Percentiles rank a stretch among this genome's conserved stretches.
These are phyloP conservation scores for Neonectria faginata DNA, from an alignment of 2,329 filamentous ascomycete genomes.

Conservation along the genomic window DNA sequence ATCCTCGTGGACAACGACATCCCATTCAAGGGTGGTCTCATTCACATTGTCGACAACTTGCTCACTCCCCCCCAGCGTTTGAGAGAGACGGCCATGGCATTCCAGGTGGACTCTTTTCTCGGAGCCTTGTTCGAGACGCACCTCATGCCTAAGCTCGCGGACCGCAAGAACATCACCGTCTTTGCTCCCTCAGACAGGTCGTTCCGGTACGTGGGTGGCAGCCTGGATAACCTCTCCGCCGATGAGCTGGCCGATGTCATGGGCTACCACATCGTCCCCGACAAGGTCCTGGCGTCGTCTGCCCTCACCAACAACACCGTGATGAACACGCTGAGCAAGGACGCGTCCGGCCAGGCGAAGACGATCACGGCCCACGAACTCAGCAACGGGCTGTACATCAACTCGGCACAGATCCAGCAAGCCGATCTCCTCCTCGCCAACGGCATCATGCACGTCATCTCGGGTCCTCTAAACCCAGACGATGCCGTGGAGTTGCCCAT, in stretches of 20 bases:
- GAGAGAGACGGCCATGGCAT: slow-evolving; percentile 63
- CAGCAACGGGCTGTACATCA: slow-evolving; percentile 61
- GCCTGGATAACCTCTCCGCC: slow-evolving; percentile 59
- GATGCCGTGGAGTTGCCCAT: slow-evolving; percentile 52
- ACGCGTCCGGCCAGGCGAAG: slow-evolving; percentile 55
- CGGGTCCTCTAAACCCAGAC: slow-evolving; percentile 63
- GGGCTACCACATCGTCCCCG: slow-evolving; percentile 73
- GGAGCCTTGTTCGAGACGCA: slow-evolving; percentile 49
- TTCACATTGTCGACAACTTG: slow-evolving; percentile 65
- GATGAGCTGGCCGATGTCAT: slow-evolving; percentile 65
- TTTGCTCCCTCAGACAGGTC: slow-evolving; percentile 73
- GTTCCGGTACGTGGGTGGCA: slow-evolving; percentile 67
- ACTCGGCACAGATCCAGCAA: slow-evolving; percentile 65
- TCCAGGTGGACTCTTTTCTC: slow-evolving; percentile 57
- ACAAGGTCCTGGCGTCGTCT: slow-evolving; percentile 63
- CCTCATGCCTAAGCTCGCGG: slow-evolving; percentile 56
- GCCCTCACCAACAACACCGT: slow-evolving; percentile 49
- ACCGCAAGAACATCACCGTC: slow-evolving; percentile 64
- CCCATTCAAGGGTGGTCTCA: slow-evolving; percentile 60
- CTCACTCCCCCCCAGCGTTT: slow-evolving; percentile 60
- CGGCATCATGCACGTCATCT: slow-evolving; percentile 69
- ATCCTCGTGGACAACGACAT: slow-evolving; percentile 59
- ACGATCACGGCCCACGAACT: slow-evolving; percentile 54
- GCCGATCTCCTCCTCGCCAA: slow-evolving; percentile 67
- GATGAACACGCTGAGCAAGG: slow-evolving; percentile 51